Evolutionary conservation across 495 filamentous ascomycete genomes (phyloP).

Genomic region (Cetradonia linearis): DNA sequence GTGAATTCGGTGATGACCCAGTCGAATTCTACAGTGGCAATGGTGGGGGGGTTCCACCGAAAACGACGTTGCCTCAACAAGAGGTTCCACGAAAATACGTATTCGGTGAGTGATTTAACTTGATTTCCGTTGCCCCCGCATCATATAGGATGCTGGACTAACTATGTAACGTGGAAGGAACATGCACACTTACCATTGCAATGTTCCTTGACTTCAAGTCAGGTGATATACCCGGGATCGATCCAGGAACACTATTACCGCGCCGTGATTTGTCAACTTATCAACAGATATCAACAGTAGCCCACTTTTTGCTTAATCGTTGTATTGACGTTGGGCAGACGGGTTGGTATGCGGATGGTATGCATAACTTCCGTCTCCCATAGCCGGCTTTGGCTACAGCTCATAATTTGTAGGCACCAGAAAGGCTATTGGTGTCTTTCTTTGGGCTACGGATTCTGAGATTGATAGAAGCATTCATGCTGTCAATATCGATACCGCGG

Average conservation of each 20-base stretch:
- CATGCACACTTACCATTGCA: slow-evolving; percentile 11
- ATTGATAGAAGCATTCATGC: not conserved
- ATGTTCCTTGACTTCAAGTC: not conserved
- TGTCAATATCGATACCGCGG: not conserved
- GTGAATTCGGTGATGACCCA: not conserved
- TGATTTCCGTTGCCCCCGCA: not conserved
- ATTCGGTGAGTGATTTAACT: not conserved
- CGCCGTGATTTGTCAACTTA: not conserved
- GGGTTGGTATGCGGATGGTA: slow-evolving; percentile 7
- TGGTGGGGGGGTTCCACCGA: too few species aligned
- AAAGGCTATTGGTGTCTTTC: slow-evolving; percentile 13
- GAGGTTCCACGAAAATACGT: not conserved
- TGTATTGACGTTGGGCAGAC: slow-evolving; percentile 1
- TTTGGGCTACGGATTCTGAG: slow-evolving; percentile 1
- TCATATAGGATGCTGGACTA: not conserved
- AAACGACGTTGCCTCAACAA: not conserved
- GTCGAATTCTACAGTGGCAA: not conserved
- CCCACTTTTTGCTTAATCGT: not conserved
- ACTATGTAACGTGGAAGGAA: not conserved
- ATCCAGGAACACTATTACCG: not conserved
- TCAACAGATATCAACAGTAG: not conserved
- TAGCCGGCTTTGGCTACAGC: not conserved
- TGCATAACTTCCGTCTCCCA: not conserved
- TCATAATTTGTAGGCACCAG: not conserved
- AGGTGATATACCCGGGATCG: slow-evolving; percentile 5